Evolutionary conservation across 352 stramenopile genomes (phyloP).

Genomic region (Thalassiosira livingstoniorum): DNA sequence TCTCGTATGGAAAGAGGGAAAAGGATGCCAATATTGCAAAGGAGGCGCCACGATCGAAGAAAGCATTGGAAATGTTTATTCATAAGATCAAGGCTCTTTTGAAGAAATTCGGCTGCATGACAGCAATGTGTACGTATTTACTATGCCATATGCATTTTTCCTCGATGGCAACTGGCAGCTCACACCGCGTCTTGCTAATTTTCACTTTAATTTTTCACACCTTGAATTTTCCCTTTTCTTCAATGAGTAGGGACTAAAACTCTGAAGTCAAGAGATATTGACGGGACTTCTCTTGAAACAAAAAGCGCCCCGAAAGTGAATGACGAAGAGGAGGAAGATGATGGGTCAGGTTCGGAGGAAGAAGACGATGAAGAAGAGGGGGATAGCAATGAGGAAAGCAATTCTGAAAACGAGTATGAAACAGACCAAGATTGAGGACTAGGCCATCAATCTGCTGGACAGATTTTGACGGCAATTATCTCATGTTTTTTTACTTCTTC

Average conservation of each 20-base stretch:
- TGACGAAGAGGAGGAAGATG: slow-evolving; percentile 35
- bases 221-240: no score
- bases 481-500: no score
- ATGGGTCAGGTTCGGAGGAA: slow-evolving; percentile 3
- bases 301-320: slow-evolving; percentile 4
- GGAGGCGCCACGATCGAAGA: slow-evolving; percentile 65
- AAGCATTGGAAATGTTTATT: slow-evolving; percentile 65
- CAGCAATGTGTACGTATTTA: slow-evolving; percentile 54
- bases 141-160: neutral
- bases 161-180: neutral
- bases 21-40: slow-evolving; percentile 62
- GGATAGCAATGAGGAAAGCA: neutral
- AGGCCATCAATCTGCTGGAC: no score
- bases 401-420: slow-evolving; percentile 38
- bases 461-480: no score
- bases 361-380: slow-evolving; percentile 17
- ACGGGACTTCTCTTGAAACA: slow-evolving; percentile 53
- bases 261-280: slow-evolving; percentile 60
- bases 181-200: neutral
- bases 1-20: slow-evolving; percentile 63
- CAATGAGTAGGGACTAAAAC: slow-evolving; percentile 39
- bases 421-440: slow-evolving; percentile 32
- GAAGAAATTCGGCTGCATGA: slow-evolving; percentile 64
- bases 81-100: slow-evolving; percentile 68
- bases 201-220: neutral